Evolutionary conservation across 208 protist genomes (phyloP).

Genomic region (Zelonia costaricensis): DNA sequence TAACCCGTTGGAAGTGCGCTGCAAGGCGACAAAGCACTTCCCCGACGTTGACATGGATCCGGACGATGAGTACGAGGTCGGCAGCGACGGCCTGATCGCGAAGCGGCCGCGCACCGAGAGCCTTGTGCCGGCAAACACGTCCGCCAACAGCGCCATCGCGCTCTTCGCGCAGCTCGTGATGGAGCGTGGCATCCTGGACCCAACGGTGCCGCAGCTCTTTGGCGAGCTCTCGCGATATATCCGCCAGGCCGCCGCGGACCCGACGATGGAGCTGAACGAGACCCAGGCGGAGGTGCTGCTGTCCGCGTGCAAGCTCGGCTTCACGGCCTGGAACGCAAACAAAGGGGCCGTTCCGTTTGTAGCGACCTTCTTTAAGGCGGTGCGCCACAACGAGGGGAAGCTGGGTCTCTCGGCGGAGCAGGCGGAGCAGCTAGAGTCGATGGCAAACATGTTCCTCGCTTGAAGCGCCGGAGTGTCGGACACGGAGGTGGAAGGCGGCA

Average conservation of each 20-base stretch:
- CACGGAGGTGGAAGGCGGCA: no score
- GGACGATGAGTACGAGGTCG: constrained; percentile 39
- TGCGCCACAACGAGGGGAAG: constrained; percentile 52
- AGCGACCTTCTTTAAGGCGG: constrained; percentile 61
- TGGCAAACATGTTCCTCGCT: constrained; percentile 60
- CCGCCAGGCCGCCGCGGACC: constrained; percentile 38
- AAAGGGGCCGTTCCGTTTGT: constrained; percentile 54
- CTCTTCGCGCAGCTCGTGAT: constrained; percentile 75
- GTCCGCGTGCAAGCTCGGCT: constrained; percentile 75
- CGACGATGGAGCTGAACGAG: constrained; percentile 38
- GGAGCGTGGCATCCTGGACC: constrained; percentile 82
- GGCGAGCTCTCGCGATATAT: constrained; percentile 58
- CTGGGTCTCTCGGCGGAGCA: constrained; percentile 58
- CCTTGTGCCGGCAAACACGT: constrained; percentile 50
- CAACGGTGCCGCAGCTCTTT: constrained; percentile 51
- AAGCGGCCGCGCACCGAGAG: constrained; percentile 55
- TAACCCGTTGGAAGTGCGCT: constrained; percentile 63
- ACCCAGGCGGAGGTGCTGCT: constrained; percentile 68
- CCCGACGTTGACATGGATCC: constrained; percentile 77
- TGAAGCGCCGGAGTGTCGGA: constrained; percentile 9
- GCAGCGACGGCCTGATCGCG: constrained; percentile 18
- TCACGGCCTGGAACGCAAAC: constrained; percentile 80
- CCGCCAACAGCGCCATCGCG: constrained; percentile 53
- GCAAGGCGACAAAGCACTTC: constrained; percentile 73
- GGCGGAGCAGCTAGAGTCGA: constrained; percentile 60